Conservation (phyloP, 2,329 filamentous ascomycete genomes). For the Paecilomyces fulvus region DNA sequence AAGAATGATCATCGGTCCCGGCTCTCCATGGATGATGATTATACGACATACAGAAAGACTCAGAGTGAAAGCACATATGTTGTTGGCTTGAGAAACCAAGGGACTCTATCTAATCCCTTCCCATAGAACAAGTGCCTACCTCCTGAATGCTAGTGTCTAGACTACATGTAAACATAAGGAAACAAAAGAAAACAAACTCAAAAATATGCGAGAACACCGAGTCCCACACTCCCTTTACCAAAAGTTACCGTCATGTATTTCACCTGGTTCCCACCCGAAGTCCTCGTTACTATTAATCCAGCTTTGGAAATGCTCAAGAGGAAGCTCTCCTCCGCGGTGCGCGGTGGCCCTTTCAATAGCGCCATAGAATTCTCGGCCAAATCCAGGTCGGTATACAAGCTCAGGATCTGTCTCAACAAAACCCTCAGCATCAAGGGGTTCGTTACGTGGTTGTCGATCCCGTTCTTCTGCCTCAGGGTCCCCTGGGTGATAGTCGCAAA, state of each 20-base stretch:
- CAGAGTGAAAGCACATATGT: background rate
- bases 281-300: background rate
- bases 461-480: slow-evolving; percentile 17
- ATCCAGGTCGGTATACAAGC: slow-evolving; percentile 6
- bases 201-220: background rate
- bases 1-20: too few species aligned
- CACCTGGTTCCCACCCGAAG: background rate
- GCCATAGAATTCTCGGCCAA: slow-evolving; percentile 7
- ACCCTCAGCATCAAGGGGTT: slow-evolving; percentile 1
- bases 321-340: background rate
- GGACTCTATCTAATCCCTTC: background rate
- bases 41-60: background rate
- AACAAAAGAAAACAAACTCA: background rate
- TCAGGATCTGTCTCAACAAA: slow-evolving; percentile 7
- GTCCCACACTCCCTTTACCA: background rate
- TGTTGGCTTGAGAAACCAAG: background rate
- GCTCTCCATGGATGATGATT: background rate
- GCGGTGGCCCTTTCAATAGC: slow-evolving; percentile 3
- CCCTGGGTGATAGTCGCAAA: slow-evolving; percentile 23
- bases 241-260: background rate
- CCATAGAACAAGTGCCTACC: background rate
- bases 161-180: background rate
- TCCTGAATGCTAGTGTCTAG: background rate
- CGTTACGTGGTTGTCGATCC: slow-evolving; percentile 9
- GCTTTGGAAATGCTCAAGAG: background rate